Conservation (phyloP, 2,329 filamentous ascomycete species). For the Orbilia blumenaviensis region DNA sequence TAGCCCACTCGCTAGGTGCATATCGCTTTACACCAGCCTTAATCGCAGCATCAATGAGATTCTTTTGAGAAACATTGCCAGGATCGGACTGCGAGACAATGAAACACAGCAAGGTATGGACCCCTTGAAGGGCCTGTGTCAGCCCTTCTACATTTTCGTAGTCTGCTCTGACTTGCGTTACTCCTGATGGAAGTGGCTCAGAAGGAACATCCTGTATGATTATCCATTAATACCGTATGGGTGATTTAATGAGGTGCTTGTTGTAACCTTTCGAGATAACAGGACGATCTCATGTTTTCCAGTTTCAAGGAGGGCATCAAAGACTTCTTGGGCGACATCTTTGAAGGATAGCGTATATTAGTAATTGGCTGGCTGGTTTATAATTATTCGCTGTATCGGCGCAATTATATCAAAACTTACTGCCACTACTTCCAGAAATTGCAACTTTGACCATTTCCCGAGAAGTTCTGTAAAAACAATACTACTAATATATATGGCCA, state of each 20-base stretch:
- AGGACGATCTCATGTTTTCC: constrained; percentile 67
- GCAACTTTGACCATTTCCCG: constrained; percentile 63
- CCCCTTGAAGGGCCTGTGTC: constrained; percentile 62
- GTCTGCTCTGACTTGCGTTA: constrained; percentile 63
- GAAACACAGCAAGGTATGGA: constrained; percentile 68
- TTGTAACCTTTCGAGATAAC: constrained; percentile 64
- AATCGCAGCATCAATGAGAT: constrained; percentile 62
- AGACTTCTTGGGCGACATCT: constrained; percentile 67
- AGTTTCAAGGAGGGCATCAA: constrained; percentile 65
- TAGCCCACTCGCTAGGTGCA: constrained; percentile 61
- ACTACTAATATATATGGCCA: too few species aligned
- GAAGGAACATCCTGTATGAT: constrained; percentile 56
- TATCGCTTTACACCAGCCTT: constrained; percentile 62
- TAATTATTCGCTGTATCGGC: too few species aligned
- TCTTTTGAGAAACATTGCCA: constrained; percentile 53
- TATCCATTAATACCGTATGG: neutral
- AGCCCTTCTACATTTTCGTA: constrained; percentile 63
- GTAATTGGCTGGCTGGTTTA: too few species aligned
- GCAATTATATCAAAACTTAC: constrained; percentile 58
- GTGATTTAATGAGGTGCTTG: neutral
- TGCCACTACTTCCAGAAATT: constrained; percentile 63
- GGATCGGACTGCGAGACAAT: constrained; percentile 56
- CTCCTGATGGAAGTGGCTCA: constrained; percentile 54
- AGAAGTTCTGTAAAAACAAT: neutral
- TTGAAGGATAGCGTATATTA: neutral